phyloP scores from a whole-genome alignment of 495 filamentous ascomycete species.

The Chaetomium fimeti region DNA sequence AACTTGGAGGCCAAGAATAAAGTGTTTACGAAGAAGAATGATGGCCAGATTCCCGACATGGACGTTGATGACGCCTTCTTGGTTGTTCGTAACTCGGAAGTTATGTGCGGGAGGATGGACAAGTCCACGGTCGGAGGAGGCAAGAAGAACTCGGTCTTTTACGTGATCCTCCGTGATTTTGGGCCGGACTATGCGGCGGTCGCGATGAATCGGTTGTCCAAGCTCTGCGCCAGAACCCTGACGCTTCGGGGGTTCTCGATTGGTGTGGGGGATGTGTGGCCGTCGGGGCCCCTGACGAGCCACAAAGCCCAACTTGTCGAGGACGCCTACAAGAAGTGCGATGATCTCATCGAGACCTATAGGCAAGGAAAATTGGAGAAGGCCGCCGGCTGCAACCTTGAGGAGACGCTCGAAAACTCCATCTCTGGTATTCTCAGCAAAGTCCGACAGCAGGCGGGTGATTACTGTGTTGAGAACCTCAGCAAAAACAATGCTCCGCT shows the following conservation, averaged over 20 bases:
- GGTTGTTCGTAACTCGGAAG: conserved; percentile 90
- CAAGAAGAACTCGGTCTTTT: conserved; percentile 97
- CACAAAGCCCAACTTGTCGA: conserved; percentile 74
- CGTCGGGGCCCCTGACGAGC: conserved; percentile 61
- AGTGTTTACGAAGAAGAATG: conserved; percentile 61
- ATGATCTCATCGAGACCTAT: conserved; percentile 79
- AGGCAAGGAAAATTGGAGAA: conserved; percentile 75
- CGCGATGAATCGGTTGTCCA: conserved; percentile 92
- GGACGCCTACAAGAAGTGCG: conserved; percentile 75
- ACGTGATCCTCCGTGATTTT: conserved; percentile 90
- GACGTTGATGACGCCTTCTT: conserved; percentile 82
- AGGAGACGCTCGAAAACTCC: conserved; percentile 85
- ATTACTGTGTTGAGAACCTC: conserved; percentile 84
- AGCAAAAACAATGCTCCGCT: conserved; percentile 90
- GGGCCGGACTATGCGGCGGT: conserved; percentile 83
- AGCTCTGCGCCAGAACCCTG: conserved; percentile 83
- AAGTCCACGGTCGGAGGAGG: conserved; percentile 92
- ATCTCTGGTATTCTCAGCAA: conserved; percentile 88
- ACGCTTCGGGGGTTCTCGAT: conserved; percentile 94
- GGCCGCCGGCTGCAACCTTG: conserved; percentile 81
- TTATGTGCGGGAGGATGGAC: conserved; percentile 98
- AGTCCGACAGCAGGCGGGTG: conserved; percentile 85
- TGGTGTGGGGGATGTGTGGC: conserved; percentile 90
- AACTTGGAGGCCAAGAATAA: conserved; percentile 93
- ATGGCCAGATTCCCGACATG: conserved; percentile 63